Conservation (phyloP, 2,329 filamentous ascomycete species). For the Penicillium brasilianum region DNA sequence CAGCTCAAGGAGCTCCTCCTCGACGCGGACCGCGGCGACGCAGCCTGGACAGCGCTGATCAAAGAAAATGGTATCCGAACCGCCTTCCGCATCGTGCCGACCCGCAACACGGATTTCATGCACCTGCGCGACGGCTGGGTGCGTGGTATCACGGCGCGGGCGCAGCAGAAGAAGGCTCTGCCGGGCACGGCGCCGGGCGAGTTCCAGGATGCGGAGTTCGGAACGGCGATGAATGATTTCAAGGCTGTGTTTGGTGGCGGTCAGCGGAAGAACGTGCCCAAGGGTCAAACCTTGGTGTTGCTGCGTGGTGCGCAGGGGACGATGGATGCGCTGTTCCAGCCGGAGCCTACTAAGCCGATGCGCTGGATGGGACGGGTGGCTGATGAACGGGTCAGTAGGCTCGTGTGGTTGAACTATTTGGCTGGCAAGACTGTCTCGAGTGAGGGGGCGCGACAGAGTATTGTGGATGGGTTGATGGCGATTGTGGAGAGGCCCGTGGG, state of each 20-base stretch:
- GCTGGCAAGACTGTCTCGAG: slow-evolving; percentile 86
- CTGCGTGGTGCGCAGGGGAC: slow-evolving; percentile 68
- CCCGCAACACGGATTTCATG: slow-evolving; percentile 91
- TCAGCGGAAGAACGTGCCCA: slow-evolving; percentile 69
- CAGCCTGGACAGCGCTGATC: slow-evolving; percentile 76
- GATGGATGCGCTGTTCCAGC: slow-evolving; percentile 70
- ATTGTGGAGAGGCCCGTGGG: slow-evolving; percentile 88
- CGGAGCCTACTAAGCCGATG: slow-evolving; percentile 52
- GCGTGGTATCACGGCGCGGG: slow-evolving; percentile 76
- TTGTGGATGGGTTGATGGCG: slow-evolving; percentile 85
- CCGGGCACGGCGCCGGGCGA: slow-evolving; percentile 40
- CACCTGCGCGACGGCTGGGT: slow-evolving; percentile 93
- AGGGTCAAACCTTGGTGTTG: slow-evolving; percentile 77
- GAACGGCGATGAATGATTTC: slow-evolving; percentile 74
- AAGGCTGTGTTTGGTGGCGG: slow-evolving; percentile 80
- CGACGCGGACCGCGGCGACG: slow-evolving; percentile 70
- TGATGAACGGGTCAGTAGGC: slow-evolving; percentile 79
- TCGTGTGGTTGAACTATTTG: slow-evolving; percentile 90
- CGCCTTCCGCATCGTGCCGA: slow-evolving; percentile 81
- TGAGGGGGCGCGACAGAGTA: slow-evolving; percentile 76
- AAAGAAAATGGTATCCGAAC: slow-evolving; percentile 71
- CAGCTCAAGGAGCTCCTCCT: slow-evolving; percentile 70
- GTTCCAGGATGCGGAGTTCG: slow-evolving; percentile 76
- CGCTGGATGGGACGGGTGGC: slow-evolving; percentile 70
- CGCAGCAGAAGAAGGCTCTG: slow-evolving; percentile 57